Base-by-base conservation (phyloP, 2,329 filamentous ascomycete species). In the Beauveria sp. region DNA sequence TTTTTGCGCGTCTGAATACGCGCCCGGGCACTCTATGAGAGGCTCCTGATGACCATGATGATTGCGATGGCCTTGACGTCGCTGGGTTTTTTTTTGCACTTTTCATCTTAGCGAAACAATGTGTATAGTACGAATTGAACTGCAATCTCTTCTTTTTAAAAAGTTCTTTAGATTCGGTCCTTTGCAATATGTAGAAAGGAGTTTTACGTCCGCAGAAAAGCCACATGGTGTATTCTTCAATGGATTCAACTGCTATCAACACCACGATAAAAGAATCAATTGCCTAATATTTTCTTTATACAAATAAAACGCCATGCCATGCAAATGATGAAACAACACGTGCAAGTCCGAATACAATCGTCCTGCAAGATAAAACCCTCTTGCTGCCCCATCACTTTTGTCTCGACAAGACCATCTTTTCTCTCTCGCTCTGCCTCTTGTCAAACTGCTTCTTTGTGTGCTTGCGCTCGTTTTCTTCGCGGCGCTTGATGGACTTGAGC, bases 381-480 rank as follows among this genome's bases (percentile, higher is more conserved):
- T n/a, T 50, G 2, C 16, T 51, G 2, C 12, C 8, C 8, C 34
- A 6, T 66, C 74, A 86, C 70, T 84, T 80, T 68, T 85, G 80
- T 65, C 75, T 77, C 24, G 87, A 86, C 71, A 97, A 71, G 61
- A 99, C 82, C 83, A 96, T 93, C 84, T 97, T 97, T 76, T 97
- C 92, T 71, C 94, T 85, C 77, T 96, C 92, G 65, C 85, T 86
- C 73, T 84, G 83, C 68, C 90, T 80, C 73, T 84, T 84, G 73
- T 87, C 80, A 67, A 88, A 85, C 68, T 91, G 88, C 79, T 94
- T 93, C 79, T 89, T 91, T 62, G 86, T 89, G 74, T 99, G 93
- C 74, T 90, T 91, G 66, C 94, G 84, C 76, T 96, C 90, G 72
- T 99, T 99, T 80, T 99, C 94, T 70, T 96, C 90, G 67, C 87